Percentiles rank a stretch among this genome's conserved stretches.
These are phyloP conservation scores for Neurospora sp. DNA, from an alignment of 495 filamentous ascomycete genomes.

Conservation along the genomic window DNA sequence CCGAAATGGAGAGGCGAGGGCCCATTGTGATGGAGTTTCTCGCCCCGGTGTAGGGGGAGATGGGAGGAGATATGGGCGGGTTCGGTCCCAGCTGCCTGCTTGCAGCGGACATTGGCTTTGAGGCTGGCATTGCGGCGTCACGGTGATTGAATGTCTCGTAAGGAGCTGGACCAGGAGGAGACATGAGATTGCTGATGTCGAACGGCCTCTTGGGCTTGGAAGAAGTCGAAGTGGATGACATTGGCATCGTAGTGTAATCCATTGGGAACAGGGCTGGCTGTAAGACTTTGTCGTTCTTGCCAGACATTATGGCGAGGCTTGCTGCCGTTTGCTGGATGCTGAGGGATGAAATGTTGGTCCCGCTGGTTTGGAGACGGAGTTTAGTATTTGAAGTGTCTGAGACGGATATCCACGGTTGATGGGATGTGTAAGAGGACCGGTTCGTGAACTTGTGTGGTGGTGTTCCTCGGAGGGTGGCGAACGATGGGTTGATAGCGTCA, in stretches of 20 bases:
- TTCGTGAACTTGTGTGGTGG: background rate
- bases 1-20: slow-evolving; percentile 24
- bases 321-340: background rate
- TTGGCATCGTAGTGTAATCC: background rate
- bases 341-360: background rate
- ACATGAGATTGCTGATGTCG: slow-evolving; percentile 56
- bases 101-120: slow-evolving; percentile 20
- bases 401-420: background rate
- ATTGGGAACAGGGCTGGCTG: background rate
- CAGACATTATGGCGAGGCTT: background rate
- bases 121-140: slow-evolving; percentile 20
- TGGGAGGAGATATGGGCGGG: slow-evolving; percentile 58
- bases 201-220: slow-evolving; percentile 20
- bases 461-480: background rate
- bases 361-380: background rate
- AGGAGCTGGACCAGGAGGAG: slow-evolving; percentile 57
- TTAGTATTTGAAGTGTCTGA: background rate
- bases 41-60: slow-evolving; percentile 51
- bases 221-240: slow-evolving; percentile 1
- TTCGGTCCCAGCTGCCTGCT: slow-evolving; percentile 33
- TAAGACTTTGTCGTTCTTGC: background rate
- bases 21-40: slow-evolving; percentile 30
- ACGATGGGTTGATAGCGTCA: background rate
- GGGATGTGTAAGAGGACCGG: background rate
- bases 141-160: slow-evolving; percentile 47